These are phyloP conservation scores for Platanus orientalis DNA, from an alignment of 164 flowering plant species.

Conservation along the genomic window DNA sequence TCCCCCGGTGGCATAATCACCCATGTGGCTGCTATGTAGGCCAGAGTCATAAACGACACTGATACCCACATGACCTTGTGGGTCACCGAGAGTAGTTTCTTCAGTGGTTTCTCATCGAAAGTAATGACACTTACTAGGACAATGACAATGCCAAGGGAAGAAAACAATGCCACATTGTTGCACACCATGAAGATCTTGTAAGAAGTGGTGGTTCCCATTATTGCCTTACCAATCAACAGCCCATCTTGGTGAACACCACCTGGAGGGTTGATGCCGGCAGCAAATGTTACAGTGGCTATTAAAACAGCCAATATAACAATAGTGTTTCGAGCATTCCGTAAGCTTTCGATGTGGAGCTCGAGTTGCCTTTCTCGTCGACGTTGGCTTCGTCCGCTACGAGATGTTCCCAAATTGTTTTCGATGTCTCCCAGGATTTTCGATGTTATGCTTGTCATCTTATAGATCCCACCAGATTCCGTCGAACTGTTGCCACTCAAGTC, in stretches of 20 bases:
- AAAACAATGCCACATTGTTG: constrained; percentile 47
- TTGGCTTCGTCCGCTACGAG: constrained; percentile 4
- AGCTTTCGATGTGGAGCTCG: constrained; percentile 38
- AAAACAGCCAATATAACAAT: constrained; percentile 47
- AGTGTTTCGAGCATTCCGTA: constrained; percentile 50
- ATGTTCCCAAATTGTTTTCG: constrained; percentile 1
- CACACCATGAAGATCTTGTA: constrained; percentile 49
- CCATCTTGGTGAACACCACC: constrained; percentile 43
- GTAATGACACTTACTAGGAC: constrained; percentile 54
- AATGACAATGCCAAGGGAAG: constrained; percentile 50
- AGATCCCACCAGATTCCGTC: no score
- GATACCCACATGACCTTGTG: constrained; percentile 57
- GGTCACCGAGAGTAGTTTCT: constrained; percentile 30
- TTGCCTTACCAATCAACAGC: constrained; percentile 23
- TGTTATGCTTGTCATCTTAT: no score
- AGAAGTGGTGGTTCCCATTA: constrained; percentile 29
- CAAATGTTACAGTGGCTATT: constrained; percentile 53
- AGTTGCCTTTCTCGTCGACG: constrained; percentile 19
- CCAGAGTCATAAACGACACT: constrained; percentile 45
- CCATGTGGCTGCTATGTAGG: constrained; percentile 49
- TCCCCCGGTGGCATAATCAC: constrained; percentile 24
- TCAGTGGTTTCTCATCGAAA: constrained; percentile 38
- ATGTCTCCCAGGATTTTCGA: constrained; percentile 21
- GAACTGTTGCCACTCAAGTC: no score
- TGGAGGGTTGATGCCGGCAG: constrained; percentile 61